Evolutionary conservation across 306 rosid genomes (phyloP).

Genomic region (Cucurbita maxima): DNA sequence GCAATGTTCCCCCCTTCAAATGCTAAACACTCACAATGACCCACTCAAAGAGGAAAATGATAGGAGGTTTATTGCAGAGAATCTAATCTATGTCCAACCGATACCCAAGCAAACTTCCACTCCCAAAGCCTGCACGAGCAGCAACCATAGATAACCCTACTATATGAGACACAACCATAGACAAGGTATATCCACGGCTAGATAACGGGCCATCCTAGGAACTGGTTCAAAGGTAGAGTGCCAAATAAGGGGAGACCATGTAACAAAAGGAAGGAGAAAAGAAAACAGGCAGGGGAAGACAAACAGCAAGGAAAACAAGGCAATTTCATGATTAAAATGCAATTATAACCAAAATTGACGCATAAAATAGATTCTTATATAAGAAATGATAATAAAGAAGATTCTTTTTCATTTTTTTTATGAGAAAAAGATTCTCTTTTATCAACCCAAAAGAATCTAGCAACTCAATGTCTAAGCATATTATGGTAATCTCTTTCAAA

Average conservation of each 20-base stretch:
- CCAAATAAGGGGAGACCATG: not conserved
- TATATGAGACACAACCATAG: not conserved
- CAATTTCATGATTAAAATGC: not conserved
- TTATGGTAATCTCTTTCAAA: not conserved
- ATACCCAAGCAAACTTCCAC: not conserved
- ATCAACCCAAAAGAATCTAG: not conserved
- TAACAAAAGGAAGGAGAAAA: not conserved
- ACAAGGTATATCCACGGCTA: not conserved
- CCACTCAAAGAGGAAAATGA: not conserved
- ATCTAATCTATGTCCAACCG: not conserved
- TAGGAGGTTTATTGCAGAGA: not conserved
- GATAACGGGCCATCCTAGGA: not conserved
- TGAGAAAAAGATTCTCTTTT: not conserved
- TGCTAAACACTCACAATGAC: not conserved
- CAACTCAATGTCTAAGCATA: not conserved
- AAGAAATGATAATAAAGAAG: not conserved
- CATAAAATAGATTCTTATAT: not conserved
- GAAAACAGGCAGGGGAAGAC: not conserved
- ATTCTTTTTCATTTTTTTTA: not conserved
- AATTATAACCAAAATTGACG: not conserved
- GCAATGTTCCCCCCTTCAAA: not conserved
- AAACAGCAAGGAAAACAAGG: not conserved
- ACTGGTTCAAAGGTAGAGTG: not conserved
- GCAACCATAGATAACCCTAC: not conserved
- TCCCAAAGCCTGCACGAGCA: not conserved